Evolutionary conservation across 148 eudicot species (phyloP).

Genomic region (Tetragonia tetragonoides): DNA sequence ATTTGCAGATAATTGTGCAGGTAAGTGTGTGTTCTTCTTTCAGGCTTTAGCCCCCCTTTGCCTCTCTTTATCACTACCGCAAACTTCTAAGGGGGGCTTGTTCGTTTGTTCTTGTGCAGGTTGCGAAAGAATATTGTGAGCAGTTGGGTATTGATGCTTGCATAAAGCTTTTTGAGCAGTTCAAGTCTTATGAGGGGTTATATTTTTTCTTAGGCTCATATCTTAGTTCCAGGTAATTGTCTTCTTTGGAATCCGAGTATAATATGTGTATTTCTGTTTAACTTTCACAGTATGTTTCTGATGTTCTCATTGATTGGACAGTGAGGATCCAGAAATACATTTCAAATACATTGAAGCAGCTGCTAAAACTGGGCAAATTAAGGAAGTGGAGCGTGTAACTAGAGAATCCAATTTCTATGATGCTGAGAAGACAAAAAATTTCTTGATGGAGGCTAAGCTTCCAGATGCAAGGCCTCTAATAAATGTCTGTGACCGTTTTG

Average conservation of each 20-base stretch:
- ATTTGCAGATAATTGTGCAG: constrained; percentile 98
- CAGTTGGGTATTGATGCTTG: constrained; percentile 86
- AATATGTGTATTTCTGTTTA: neutral
- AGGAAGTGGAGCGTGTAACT: constrained; percentile 97
- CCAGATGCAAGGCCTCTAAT: constrained; percentile 97
- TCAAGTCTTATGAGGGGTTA: constrained; percentile 90
- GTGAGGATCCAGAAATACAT: constrained; percentile 97
- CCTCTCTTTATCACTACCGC: too few relatives aligned
- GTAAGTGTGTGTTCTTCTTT: constrained; percentile 32
- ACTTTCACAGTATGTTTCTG: neutral
- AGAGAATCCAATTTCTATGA: constrained; percentile 94
- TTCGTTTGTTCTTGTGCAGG: constrained; percentile 42
- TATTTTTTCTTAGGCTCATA: constrained; percentile 94
- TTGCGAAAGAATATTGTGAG: constrained; percentile 95
- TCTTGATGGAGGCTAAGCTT: constrained; percentile 96
- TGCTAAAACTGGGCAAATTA: constrained; percentile 97
- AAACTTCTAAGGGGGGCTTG: neutral
- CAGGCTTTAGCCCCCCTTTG: neutral
- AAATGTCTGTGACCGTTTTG: constrained; percentile 93
- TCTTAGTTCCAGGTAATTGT: constrained; percentile 83
- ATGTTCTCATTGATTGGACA: constrained; percentile 30
- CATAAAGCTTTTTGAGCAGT: constrained; percentile 94
- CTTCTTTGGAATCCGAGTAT: neutral
- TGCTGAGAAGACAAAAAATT: constrained; percentile 91
- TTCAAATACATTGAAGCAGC: constrained; percentile 98